Evolutionary conservation across 2,329 filamentous ascomycete genomes (phyloP), one percentile per base, ranked within the genome.

Genomic region (Rutstroemia sydowiana): DNA sequence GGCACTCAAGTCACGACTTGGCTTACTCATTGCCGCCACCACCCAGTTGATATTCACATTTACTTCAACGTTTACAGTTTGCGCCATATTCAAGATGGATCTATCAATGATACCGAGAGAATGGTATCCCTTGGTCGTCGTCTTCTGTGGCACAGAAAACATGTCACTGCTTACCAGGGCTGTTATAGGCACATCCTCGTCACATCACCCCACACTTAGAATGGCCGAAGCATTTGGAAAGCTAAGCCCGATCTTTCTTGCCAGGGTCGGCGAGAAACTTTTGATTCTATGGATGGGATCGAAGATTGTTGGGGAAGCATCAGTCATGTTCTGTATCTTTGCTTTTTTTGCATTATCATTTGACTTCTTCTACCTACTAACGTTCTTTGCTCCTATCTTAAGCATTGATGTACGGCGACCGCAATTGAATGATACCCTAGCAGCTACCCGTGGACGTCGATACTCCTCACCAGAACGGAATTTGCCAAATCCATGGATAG

Each of bases 121-220:
- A 48, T 81, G 81, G 32, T 92, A 90, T 63, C 87, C 87, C 0
- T 76, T 88, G 9, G 84, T 88, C n/a, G 79, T 91, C 8, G 74
- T 90, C 36, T 78, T 83, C 1, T 51, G 89, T 70, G 88, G 87
- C 45, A 71, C 91, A 30, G 87, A 90, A 61, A 90, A 91, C 60
- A 86, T 88, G 57, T 85, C 90, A 62, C 76, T 86, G 16, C 72
- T 91, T 32, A 88, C 91, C 66, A 89, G 90, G 62, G 82, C 84
- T 6, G 84, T 91, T 36, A 81, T 91, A 31, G 73, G 83, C 51
- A 88, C 85, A 1, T 82, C 85, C 0, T 73, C 83, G 0, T 81
- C 87, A 57, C 78, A 85, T 65, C 80, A 75, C 53, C 86, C 85
- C 3, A 81, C 82, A 51, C 76, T 75, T 52, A 78, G 87, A 44